Evolutionary conservation across 768 basidiomycete species (phyloP), one percentile per base, ranked within the genome.

Genomic region (Lactifluus echinatus): DNA sequence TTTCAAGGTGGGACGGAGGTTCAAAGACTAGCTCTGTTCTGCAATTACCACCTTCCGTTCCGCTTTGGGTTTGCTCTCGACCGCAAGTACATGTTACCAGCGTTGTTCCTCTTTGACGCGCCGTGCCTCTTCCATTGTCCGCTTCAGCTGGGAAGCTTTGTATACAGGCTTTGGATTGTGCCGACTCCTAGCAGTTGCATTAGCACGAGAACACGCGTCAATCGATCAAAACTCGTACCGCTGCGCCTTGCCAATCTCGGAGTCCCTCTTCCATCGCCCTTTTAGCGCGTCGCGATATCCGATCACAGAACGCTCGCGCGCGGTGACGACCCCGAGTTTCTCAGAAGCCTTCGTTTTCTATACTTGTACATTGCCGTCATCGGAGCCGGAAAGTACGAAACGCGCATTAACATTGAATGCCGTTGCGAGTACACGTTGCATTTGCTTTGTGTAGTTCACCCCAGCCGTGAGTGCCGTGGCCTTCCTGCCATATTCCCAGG

Each of bases 401-500:
- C 93, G 84, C 17, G 95, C 85, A 60, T 98, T 95, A 24, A 83
- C 83, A 0, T 93, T 92, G 73, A 87, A 97, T 37, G 87, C 73
- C 3, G 92, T 84, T 14, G 93, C 89, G 44, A 91, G 87, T 33
- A 99, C 91, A 59, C 94, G 81, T 71, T 98, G 96, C 96, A 99
- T 99, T 44, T 96, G 89, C 73, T 98, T 98, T 15, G 93, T 95
- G 70, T 98, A 95, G 67, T 98, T 98, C 7, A 93, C 86, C 68
- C 98, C 95, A 15, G 88, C 81, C n/a, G 7, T 79, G 77, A 29
- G 82, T 82, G 0, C 94, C 93, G 40, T 78, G 81, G 26, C 87
- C 90, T 64, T 91, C 84, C 64, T 85, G 84, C 95, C 95, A 99
- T 69, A 98, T 81, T 57, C 94, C 76, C 44, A 97, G 78, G 2